These are phyloP conservation scores for Pleurotus pulmonarius DNA, from an alignment of 768 basidiomycete species.

Conservation along the genomic window DNA sequence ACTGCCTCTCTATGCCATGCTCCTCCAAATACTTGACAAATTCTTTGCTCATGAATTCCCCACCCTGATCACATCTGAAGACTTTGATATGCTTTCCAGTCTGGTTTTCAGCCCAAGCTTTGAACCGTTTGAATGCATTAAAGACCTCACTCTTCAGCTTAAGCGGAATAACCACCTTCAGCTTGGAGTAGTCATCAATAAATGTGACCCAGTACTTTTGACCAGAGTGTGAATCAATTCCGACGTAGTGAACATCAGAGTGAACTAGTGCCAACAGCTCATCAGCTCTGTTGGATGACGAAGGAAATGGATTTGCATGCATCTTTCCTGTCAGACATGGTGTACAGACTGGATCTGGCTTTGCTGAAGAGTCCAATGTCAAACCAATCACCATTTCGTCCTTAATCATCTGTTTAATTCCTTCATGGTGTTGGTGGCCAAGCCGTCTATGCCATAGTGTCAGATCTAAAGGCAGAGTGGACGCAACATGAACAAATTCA, in stretches of 20 bases:
- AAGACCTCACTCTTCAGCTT: conserved; percentile 20
- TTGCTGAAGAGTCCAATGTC: no score
- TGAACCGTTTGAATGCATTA: conserved; percentile 18
- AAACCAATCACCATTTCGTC: no score
- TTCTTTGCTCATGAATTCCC: conserved; percentile 25
- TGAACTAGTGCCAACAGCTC: conserved; percentile 13
- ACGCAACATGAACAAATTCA: no score
- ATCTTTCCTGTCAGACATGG: conserved; percentile 15
- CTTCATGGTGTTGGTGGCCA: conserved; percentile 21
- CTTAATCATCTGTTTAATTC: conserved; percentile 8
- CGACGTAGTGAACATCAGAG: conserved; percentile 13
- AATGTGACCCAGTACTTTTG: no score
- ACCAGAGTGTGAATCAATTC: conserved; percentile 1
- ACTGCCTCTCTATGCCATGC: conserved; percentile 20
- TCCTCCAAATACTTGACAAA: conserved; percentile 18
- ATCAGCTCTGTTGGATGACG: conserved; percentile 5
- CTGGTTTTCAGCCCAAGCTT: conserved; percentile 17
- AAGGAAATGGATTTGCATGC: conserved; percentile 17
- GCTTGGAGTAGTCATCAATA: no score
- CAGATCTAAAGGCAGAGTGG: conserved; percentile 20
- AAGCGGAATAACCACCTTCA: conserved; percentile 8
- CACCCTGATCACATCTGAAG: conserved; percentile 28
- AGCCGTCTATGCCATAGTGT: conserved; percentile 25
- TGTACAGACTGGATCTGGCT: not conserved
- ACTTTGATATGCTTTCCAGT: no score